Base-by-base conservation (phyloP, 306 rosid species). In the Vigna mungo region DNA sequence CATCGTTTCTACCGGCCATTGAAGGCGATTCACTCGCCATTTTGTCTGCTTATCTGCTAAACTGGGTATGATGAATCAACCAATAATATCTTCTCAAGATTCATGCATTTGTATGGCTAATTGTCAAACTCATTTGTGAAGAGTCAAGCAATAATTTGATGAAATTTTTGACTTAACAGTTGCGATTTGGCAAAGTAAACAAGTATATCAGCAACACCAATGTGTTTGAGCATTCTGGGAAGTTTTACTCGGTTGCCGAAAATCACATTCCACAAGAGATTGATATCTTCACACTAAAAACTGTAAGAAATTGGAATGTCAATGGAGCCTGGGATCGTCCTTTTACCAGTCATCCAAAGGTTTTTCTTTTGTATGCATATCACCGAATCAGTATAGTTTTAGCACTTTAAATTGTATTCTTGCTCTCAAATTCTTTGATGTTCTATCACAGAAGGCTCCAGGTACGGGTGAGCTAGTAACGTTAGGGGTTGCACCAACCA, bases 291-390 rank as follows among this genome's bases (percentile, higher is more conserved):
- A 84, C 85, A 0, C 60, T 93, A 0, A 67, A 89, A 72, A 85
- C 91, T 18, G 63, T 86, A 5, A 81, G 73, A 13, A 80, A 77
- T 72, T 93, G 93, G 97, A 81, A 93, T 81, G 68, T 89, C 15
- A 72, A 53, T 41, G 90, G 78, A 13, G 74, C 86, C 21, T 89
- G 98, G 97, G 78, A 86, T 44, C 79, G 92, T 59, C 89, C 97
- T 25, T 91, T 84, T 67, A 76, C 71, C 2, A 89, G 95, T 84
- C 97, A 93, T 43, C 93, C 97, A 18, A 93, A 93, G 87, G 93
- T 86, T 32, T 12, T 47, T 61, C 32, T 54, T 54, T 41, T 55
- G 5, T 2, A 56, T 43, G 2, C 6, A 11, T 7, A 53, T 21
- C 66, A 39, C 0, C 49, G 64, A 59, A 70, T 46, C 9, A 67